A percentile compares a stretch with the other conserved stretches of the same genome.
These are phyloP conservation scores for Penicillium canescens DNA, from an alignment of 495 filamentous ascomycete species.

Conservation along the genomic window DNA sequence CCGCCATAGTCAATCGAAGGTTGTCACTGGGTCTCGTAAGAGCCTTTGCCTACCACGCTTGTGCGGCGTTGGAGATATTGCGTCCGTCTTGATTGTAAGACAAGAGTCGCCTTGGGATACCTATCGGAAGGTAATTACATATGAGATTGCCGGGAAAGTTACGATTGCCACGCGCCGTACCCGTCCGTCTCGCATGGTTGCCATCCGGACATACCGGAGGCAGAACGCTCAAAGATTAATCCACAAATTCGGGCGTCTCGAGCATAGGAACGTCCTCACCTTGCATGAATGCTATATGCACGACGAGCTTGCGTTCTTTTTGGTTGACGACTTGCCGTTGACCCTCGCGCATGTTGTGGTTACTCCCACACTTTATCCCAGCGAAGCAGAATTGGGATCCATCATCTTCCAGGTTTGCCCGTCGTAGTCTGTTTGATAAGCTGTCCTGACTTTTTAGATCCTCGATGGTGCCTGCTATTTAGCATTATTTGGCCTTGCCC, in stretches of 20 bases:
- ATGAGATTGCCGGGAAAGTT: conserved; percentile 6
- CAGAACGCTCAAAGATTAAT: conserved; percentile 7
- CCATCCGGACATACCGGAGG: conserved; percentile 6
- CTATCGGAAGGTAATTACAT: conserved; percentile 8
- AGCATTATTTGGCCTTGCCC: background rate
- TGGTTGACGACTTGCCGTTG: conserved; percentile 6
- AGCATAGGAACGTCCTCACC: conserved; percentile 1
- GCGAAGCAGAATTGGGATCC: conserved; percentile 5
- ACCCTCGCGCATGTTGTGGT: background rate
- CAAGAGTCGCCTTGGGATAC: conserved; percentile 10
- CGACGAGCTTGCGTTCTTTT: conserved; percentile 4
- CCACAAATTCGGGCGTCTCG: conserved; percentile 3
- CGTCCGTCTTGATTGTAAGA: conserved; percentile 5
- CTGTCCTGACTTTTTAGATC: conserved; percentile 8
- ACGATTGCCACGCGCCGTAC: conserved; percentile 7
- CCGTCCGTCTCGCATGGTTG: conserved; percentile 7
- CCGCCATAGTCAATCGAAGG: background rate
- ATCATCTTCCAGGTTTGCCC: conserved; percentile 6
- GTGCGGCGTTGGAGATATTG: background rate
- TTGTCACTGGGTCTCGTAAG: conserved; percentile 1
- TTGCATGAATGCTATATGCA: conserved; percentile 4
- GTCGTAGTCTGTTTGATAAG: background rate
- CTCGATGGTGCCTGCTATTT: conserved; percentile 6
- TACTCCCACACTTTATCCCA: conserved; percentile 3
- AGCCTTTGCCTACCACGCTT: conserved; percentile 1